phyloP scores from a whole-genome alignment of 2,329 filamentous ascomycete genomes.

The Colletotrichum tofieldiae region DNA sequence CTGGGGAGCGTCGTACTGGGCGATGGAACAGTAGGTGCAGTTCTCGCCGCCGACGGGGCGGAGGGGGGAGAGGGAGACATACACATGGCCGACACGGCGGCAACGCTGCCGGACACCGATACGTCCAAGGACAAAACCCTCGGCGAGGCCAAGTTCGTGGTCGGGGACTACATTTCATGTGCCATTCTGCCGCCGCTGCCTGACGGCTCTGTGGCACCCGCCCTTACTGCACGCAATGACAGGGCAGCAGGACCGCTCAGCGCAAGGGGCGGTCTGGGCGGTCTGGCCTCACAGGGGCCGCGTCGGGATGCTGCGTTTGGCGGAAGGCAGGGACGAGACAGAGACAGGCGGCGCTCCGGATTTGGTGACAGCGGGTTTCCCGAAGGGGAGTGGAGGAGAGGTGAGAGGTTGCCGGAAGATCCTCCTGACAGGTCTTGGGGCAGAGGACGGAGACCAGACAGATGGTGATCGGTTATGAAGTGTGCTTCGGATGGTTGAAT shows the following conservation, averaged over 20 bases:
- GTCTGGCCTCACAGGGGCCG: constrained; percentile 14
- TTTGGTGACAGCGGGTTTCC: constrained; percentile 57
- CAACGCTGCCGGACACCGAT: constrained; percentile 16
- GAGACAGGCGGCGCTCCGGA: constrained; percentile 56
- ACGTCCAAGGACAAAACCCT: constrained; percentile 74
- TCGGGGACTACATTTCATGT: constrained; percentile 90
- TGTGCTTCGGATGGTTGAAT: not conserved
- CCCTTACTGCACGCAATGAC: constrained; percentile 64
- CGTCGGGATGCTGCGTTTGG: constrained; percentile 41
- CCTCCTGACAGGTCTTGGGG: constrained; percentile 54
- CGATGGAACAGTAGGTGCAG: constrained; percentile 58
- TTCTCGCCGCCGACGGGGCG: constrained; percentile 58
- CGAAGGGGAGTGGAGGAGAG: constrained; percentile 77
- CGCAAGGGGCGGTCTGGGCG: constrained; percentile 46
- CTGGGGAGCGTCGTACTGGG: constrained; percentile 87
- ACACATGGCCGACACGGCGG: constrained; percentile 42
- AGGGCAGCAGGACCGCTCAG: constrained; percentile 58
- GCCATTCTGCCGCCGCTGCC: constrained; percentile 83
- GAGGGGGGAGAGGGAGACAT: constrained; percentile 47
- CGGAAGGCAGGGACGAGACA: constrained; percentile 54
- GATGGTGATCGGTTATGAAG: constrained; percentile 47
- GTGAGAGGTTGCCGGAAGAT: constrained; percentile 73
- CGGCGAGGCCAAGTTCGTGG: constrained; percentile 83
- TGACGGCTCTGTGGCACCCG: constrained; percentile 81
- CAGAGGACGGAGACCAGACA: constrained; percentile 60